phyloP scores from a whole-genome alignment of 208 protist genomes.

The Strigomonas galati region DNA sequence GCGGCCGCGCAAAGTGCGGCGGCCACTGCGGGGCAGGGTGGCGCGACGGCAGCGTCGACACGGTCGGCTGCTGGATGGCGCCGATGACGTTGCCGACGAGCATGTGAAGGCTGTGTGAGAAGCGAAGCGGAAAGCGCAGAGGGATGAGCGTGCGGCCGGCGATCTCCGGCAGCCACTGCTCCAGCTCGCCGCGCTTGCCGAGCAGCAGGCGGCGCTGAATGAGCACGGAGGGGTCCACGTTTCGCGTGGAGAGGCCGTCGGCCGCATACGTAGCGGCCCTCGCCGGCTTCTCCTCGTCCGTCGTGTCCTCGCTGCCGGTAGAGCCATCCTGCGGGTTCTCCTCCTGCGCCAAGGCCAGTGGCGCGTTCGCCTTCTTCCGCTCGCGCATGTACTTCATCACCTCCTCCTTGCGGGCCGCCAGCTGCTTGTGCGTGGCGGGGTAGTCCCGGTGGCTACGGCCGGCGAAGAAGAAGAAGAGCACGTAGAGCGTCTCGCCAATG shows the following conservation, averaged over 20 bases:
- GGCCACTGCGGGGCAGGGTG: constrained; percentile 81
- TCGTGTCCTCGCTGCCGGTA: background rate
- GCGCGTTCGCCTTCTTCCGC: background rate
- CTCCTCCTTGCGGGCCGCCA: background rate
- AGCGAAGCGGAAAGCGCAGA: constrained; percentile 34
- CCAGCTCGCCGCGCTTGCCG: constrained; percentile 54
- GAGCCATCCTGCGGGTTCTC: background rate
- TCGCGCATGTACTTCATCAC: constrained; percentile 3
- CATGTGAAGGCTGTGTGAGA: constrained; percentile 59
- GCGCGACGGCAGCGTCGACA: constrained; percentile 52
- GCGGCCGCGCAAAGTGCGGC: constrained; percentile 45
- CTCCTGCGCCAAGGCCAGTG: background rate
- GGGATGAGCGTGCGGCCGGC: constrained; percentile 43
- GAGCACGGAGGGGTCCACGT: constrained; percentile 2
- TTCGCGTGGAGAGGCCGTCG: background rate
- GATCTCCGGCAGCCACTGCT: constrained; percentile 37
- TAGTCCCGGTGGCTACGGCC: constrained; percentile 72
- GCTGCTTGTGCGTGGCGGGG: constrained; percentile 28
- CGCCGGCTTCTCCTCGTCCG: background rate
- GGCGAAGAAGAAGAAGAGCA: constrained; percentile 61
- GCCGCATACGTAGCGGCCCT: background rate
- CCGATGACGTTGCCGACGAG: constrained; percentile 76
- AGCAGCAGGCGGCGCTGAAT: constrained; percentile 62
- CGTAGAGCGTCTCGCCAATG: constrained; percentile 45
- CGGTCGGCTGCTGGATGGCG: constrained; percentile 74